Percentiles rank a stretch among this genome's conserved stretches.
These are phyloP conservation scores for Saccharomycopsis sp. DNA, from an alignment of 805 yeast species.

Conservation along the genomic window DNA sequence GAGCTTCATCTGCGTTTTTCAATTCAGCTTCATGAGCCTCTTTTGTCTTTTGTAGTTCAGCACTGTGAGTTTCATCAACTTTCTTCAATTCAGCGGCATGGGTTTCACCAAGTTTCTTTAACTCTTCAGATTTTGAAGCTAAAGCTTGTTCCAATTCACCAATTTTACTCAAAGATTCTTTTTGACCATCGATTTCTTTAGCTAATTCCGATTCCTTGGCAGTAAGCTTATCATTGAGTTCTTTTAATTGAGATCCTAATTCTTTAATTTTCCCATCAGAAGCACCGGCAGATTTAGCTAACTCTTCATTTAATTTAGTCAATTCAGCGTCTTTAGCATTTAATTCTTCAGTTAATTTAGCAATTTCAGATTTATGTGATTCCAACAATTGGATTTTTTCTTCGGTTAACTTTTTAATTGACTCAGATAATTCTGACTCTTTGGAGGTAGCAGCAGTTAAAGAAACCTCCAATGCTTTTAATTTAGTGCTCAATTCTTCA, in stretches of 20 bases:
- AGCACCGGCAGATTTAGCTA: neutral
- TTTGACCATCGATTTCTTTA: neutral
- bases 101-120: neutral
- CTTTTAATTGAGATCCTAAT: neutral
- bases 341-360: neutral
- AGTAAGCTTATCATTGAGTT: neutral
- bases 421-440: neutral
- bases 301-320: neutral
- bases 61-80: neutral
- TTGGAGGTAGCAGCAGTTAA: neutral
- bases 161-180: neutral
- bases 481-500: neutral
- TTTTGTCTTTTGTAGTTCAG: neutral
- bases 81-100: neutral
- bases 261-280: conserved; percentile 3
- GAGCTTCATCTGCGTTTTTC: conserved; percentile 2
- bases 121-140: conserved; percentile 1
- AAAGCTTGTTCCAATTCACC: neutral
- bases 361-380: conserved; percentile 1
- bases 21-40: neutral
- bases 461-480: neutral
- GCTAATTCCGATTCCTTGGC: neutral
- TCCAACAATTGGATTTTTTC: conserved; percentile 9
- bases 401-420: neutral
- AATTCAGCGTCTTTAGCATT: conserved; percentile 4